Evolutionary conservation across 2,329 filamentous ascomycete species (phyloP).

Genomic region (Trichoderma gracile): DNA sequence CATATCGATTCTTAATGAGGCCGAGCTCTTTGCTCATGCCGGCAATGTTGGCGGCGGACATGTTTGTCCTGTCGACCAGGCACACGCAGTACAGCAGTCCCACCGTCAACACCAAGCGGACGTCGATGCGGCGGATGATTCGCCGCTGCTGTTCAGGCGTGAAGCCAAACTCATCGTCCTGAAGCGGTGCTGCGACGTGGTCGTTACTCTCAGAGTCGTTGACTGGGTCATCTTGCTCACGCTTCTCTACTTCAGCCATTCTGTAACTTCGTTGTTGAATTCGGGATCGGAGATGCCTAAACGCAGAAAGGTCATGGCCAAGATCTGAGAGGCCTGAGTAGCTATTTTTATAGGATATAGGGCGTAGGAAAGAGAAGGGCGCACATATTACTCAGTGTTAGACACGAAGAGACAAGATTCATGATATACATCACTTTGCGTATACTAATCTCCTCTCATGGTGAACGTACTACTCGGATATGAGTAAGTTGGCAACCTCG

Average conservation of each 20-base stretch:
- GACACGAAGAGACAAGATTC: too few relatives aligned
- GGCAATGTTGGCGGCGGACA: conserved; percentile 72
- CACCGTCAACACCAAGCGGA: conserved; percentile 61
- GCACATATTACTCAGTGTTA: too few relatives aligned
- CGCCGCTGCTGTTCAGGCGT: conserved; percentile 62
- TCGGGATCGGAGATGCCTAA: too few relatives aligned
- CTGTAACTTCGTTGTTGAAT: neutral
- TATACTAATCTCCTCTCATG: too few relatives aligned
- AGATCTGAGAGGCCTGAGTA: neutral
- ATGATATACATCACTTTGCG: too few relatives aligned
- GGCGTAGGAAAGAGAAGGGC: too few relatives aligned
- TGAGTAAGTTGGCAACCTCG: too few relatives aligned
- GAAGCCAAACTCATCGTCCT: conserved; percentile 48
- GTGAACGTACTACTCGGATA: too few relatives aligned
- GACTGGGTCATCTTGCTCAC: conserved; percentile 31
- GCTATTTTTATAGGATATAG: too few relatives aligned
- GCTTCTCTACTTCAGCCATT: conserved; percentile 36
- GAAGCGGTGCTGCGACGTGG: conserved; percentile 49
- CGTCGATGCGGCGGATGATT: conserved; percentile 71
- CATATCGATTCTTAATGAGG: conserved; percentile 50
- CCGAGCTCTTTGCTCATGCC: conserved; percentile 55
- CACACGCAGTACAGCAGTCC: conserved; percentile 72
- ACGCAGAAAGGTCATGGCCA: neutral
- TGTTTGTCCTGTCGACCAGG: conserved; percentile 77
- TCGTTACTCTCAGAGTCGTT: conserved; percentile 35